These are phyloP conservation scores for Boeremia exigua DNA, from an alignment of 2,329 filamentous ascomycete species.

Conservation along the genomic window DNA sequence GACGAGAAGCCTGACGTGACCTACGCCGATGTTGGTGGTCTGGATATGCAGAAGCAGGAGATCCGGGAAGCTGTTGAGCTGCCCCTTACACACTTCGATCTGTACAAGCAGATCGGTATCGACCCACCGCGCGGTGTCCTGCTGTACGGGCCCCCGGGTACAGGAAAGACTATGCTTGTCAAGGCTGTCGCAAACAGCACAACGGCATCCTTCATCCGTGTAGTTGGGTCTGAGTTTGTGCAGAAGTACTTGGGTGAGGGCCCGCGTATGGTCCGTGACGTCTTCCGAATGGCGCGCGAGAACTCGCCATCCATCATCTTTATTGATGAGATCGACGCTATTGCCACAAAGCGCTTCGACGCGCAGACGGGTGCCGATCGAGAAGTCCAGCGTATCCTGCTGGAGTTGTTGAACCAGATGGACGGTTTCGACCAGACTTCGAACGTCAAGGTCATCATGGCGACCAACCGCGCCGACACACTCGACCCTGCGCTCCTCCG, in stretches of 20 bases:
- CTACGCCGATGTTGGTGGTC: constrained; percentile 94
- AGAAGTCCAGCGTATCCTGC: constrained; percentile 97
- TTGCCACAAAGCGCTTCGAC: constrained; percentile 98
- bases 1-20: constrained; percentile 99
- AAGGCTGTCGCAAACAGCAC: constrained; percentile 99
- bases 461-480: constrained; percentile 96
- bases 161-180: constrained; percentile 95
- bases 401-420: constrained; percentile 99
- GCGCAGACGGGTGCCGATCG: constrained; percentile 97
- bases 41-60: constrained; percentile 99
- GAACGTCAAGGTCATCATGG: constrained; percentile 99
- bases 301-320: constrained; percentile 99
- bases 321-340: constrained; percentile 99
- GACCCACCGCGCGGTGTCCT: constrained; percentile 96
- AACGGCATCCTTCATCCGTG: constrained; percentile 96
- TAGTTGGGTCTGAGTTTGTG: constrained; percentile 97
- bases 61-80: constrained; percentile 97
- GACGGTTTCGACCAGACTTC: constrained; percentile 98
- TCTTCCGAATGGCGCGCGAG: constrained; percentile 98
- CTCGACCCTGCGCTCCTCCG: constrained; percentile 93
- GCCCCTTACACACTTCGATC: constrained; percentile 94
- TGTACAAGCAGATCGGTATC: constrained; percentile 99
- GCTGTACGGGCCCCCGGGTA: constrained; percentile 93
- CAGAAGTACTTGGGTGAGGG: constrained; percentile 99
- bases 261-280: constrained; percentile 97